A percentile compares a stretch with the other conserved stretches of the same genome.
Conservation (phyloP, 768 basidiomycete species). For the Pleurotus eryngii region DNA sequence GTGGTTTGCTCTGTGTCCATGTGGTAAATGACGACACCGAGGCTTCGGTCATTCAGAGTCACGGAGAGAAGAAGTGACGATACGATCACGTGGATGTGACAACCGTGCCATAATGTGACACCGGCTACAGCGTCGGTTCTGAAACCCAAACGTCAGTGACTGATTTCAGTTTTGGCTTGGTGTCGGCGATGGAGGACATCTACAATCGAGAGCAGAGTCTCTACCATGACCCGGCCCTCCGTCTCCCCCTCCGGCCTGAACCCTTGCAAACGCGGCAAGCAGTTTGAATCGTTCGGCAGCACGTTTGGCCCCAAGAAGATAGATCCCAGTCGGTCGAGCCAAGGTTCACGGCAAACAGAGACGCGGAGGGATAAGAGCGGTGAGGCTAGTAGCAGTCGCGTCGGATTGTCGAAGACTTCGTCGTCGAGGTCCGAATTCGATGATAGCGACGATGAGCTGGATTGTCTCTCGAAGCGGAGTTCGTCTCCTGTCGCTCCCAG, state of each 20-base stretch:
- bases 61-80: too few relatives aligned
- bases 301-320: not conserved
- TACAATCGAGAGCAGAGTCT: not conserved
- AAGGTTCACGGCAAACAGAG: not conserved
- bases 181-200: conserved; percentile 9
- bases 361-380: not conserved
- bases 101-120: not conserved
- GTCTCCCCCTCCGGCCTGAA: not conserved
- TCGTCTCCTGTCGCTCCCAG: not conserved
- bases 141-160: not conserved
- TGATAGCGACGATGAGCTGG: conserved; percentile 2
- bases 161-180: not conserved
- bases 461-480: conserved; percentile 2
- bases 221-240: not conserved
- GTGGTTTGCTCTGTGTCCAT: too few relatives aligned
- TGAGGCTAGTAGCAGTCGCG: not conserved
- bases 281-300: conserved; percentile 1
- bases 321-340: not conserved
- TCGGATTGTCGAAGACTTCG: not conserved
- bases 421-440: not conserved
- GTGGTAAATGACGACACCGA: too few relatives aligned
- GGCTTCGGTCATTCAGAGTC: too few relatives aligned
- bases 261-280: not conserved
- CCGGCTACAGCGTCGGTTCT: not conserved
- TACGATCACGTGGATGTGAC: not conserved